Percentiles rank a stretch among this genome's conserved stretches.
Evolutionary conservation across 2,329 filamentous ascomycete genomes (phyloP).

Genomic region (Neoarthrinium moseri): DNA sequence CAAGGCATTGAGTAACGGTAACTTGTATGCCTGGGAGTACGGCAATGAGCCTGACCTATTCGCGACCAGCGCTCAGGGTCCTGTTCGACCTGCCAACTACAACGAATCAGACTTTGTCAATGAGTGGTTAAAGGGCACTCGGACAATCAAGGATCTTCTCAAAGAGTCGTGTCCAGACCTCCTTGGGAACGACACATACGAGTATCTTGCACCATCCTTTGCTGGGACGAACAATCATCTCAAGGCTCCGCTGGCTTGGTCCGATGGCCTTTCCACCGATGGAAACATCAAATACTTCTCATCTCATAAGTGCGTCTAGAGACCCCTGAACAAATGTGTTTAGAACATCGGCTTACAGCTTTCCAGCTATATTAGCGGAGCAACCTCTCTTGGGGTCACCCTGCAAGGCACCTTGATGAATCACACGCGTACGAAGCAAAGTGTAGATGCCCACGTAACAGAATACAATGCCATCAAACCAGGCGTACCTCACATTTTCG

Average conservation of each 20-base stretch:
- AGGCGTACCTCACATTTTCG: slow-evolving; percentile 52
- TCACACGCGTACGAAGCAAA: slow-evolving; percentile 51
- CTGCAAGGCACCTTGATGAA: slow-evolving; percentile 64
- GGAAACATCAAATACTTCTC: slow-evolving; percentile 51
- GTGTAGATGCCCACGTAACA: slow-evolving; percentile 46
- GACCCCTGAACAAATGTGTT: no score
- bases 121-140: slow-evolving; percentile 58
- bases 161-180: slow-evolving; percentile 50
- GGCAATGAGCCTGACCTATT: slow-evolving; percentile 65
- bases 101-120: slow-evolving; percentile 53
- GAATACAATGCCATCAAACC: slow-evolving; percentile 42
- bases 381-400: slow-evolving; percentile 58
- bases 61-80: slow-evolving; percentile 48
- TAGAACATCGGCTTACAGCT: no score
- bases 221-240: slow-evolving; percentile 51
- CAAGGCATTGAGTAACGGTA: slow-evolving; percentile 49
- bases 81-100: slow-evolving; percentile 51
- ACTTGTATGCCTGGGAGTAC: slow-evolving; percentile 58
- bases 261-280: slow-evolving; percentile 50
- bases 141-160: slow-evolving; percentile 45
- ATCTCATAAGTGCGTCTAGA: slow-evolving; percentile 55
- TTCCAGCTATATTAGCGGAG: slow-evolving; percentile 61
- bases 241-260: slow-evolving; percentile 48
- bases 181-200: slow-evolving; percentile 36
- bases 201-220: slow-evolving; percentile 59